Percentiles rank a stretch among this genome's conserved stretches.
These are phyloP conservation scores for Linnemannia elongata DNA, from an alignment of 192 early-diverging fungal genomes.

Conservation along the genomic window DNA sequence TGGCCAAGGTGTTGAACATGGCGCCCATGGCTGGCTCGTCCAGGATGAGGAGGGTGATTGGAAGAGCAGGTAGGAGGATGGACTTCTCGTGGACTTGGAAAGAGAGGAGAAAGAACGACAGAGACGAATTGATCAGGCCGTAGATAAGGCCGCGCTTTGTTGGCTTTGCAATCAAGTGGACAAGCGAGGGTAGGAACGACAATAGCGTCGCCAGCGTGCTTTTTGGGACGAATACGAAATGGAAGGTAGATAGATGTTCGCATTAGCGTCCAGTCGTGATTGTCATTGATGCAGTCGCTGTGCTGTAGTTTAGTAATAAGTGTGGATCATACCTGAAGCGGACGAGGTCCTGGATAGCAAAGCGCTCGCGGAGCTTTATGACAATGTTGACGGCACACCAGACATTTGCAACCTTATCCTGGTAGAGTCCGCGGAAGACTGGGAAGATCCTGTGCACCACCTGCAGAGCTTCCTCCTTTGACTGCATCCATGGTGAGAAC, in stretches of 20 bases:
- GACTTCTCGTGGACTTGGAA: conserved; percentile 99
- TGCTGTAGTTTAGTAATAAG: background rate
- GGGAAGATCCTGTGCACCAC: conserved; percentile 92
- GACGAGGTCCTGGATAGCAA: conserved; percentile 71
- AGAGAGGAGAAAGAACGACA: conserved; percentile 96
- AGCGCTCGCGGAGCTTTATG: conserved; percentile 83
- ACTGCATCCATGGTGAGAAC: conserved; percentile 79
- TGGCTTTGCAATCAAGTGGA: conserved; percentile 75
- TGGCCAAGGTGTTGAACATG: conserved; percentile 84
- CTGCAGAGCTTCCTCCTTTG: conserved; percentile 75
- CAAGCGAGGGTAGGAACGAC: conserved; percentile 78
- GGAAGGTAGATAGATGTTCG: background rate
- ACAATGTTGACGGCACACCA: conserved; percentile 95
- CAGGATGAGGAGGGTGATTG: conserved; percentile 79
- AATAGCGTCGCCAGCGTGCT: conserved; percentile 78
- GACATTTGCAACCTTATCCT: conserved; percentile 98
- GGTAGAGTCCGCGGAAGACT: conserved; percentile 92
- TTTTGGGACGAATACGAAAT: background rate
- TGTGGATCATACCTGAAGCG: conserved; percentile 72
- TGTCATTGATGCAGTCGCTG: background rate
- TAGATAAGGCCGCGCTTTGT: conserved; percentile 73
- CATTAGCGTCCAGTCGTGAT: background rate
- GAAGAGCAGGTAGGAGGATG: conserved; percentile 88
- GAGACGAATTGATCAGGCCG: conserved; percentile 77
- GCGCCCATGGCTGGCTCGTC: conserved; percentile 73